Percentiles rank a stretch among this genome's conserved stretches.
Evolutionary conservation across 1,139 yeast species (phyloP).

Genomic region (Geotrichum klebahnii): DNA sequence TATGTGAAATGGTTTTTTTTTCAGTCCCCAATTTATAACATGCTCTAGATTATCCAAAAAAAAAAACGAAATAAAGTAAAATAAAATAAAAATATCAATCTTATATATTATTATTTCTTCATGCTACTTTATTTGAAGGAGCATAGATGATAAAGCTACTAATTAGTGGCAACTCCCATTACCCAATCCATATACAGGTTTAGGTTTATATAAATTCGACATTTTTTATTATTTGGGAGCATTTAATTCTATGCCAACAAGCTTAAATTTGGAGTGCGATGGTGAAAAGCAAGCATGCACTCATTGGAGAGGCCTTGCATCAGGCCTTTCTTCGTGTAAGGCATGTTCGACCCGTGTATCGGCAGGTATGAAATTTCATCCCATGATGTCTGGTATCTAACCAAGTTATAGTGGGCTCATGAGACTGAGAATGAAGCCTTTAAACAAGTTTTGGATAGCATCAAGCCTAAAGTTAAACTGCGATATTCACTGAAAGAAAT

Average conservation of each 20-base stretch:
- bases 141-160: no score
- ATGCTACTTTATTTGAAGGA: no score
- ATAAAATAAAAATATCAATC: no score
- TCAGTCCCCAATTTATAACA: no score
- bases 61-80: no score
- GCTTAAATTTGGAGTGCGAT: not conserved
- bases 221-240: no score
- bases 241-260: not conserved
- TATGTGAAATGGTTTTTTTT: no score
- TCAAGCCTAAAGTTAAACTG: not conserved
- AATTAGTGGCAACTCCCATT: no score
- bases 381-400: not conserved
- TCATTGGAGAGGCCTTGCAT: slow-evolving; percentile 3
- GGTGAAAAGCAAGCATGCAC: not conserved
- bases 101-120: no score
- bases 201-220: no score
- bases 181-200: no score
- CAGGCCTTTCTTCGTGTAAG: not conserved
- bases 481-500: not conserved
- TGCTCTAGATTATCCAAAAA: no score
- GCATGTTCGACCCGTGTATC: not conserved
- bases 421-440: not conserved
- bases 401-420: not conserved
- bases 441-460: not conserved
- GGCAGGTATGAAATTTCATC: not conserved